Percentiles rank a stretch among this genome's conserved stretches.
Conservation (phyloP, 139 green algal genomes). For the Chlamydomonas eustigma region DNA sequence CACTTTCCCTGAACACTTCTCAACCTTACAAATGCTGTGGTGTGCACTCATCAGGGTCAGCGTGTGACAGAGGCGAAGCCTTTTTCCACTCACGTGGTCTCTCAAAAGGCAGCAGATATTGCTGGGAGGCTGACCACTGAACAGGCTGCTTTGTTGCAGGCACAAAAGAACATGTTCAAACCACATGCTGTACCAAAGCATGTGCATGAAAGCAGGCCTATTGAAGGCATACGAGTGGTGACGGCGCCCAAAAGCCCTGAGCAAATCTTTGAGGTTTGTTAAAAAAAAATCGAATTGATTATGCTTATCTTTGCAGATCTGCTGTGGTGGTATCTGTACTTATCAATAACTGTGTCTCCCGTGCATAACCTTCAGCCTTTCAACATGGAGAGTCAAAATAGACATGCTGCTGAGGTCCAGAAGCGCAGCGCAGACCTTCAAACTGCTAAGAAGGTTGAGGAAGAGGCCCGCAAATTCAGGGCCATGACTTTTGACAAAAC, state of each 20-base stretch:
- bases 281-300: not conserved
- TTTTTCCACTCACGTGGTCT: constrained; percentile 10
- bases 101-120: constrained; percentile 1
- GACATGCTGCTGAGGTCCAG: not conserved
- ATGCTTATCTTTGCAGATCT: not conserved
- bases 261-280: constrained; percentile 22
- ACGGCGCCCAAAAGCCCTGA: constrained; percentile 28
- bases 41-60: constrained; percentile 24
- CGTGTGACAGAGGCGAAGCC: constrained; percentile 30
- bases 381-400: constrained; percentile 7
- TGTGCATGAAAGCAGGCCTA: constrained; percentile 30
- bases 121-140: constrained; percentile 14
- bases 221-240: constrained; percentile 15
- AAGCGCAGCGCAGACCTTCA: not conserved
- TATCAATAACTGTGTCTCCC: too few relatives aligned
- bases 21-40: not conserved
- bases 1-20: not conserved
- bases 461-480: not conserved
- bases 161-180: constrained; percentile 25
- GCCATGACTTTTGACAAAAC: not conserved
- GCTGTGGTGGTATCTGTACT: not conserved
- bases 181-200: constrained; percentile 30
- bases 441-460: not conserved
- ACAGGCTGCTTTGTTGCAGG: constrained; percentile 25
- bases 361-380: constrained; percentile 8